A percentile compares a stretch with the other conserved stretches of the same genome.
phyloP scores from a whole-genome alignment of 2,329 filamentous ascomycete genomes.

The Fusarium lateritium region DNA sequence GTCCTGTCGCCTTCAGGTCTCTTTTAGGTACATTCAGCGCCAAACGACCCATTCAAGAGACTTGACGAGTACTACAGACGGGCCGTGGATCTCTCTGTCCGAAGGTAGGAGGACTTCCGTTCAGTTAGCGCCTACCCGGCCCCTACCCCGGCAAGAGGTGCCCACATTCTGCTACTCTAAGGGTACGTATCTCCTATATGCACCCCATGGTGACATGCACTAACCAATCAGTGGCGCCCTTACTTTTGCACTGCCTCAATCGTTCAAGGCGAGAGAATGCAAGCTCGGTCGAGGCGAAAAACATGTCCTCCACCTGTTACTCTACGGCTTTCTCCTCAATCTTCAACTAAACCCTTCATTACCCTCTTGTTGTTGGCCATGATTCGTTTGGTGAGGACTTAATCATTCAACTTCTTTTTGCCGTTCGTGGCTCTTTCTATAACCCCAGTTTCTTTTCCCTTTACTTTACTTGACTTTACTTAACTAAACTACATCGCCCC shows the following conservation, averaged over 20 bases:
- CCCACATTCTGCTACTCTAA: slow-evolving; percentile 10
- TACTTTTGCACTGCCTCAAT: slow-evolving; percentile 45
- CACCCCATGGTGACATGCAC: slow-evolving; percentile 10
- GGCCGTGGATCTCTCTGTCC: slow-evolving; percentile 1
- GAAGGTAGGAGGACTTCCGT: slow-evolving; percentile 32
- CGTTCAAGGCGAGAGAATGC: slow-evolving; percentile 16
- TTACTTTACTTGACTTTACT: slow-evolving; percentile 5
- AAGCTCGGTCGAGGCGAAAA: slow-evolving; percentile 27
- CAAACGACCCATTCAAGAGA: background rate
- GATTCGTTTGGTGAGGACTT: slow-evolving; percentile 13
- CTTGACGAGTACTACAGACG: slow-evolving; percentile 9
- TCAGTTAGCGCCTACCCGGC: slow-evolving; percentile 20
- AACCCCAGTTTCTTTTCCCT: slow-evolving; percentile 24
- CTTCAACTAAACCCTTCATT: slow-evolving; percentile 28
- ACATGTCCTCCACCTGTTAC: slow-evolving; percentile 13
- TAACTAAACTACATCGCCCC: slow-evolving; percentile 28
- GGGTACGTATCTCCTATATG: slow-evolving; percentile 10
- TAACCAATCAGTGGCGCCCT: slow-evolving; percentile 30
- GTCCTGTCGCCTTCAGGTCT: background rate
- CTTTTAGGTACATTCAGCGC: slow-evolving; percentile 6
- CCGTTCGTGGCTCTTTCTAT: slow-evolving; percentile 18
- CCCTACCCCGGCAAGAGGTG: slow-evolving; percentile 29
- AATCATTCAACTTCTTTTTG: slow-evolving; percentile 19
- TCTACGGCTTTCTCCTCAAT: slow-evolving; percentile 30
- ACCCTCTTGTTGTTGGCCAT: slow-evolving; percentile 21